These are phyloP conservation scores for Boletellus emodensis DNA, from an alignment of 768 basidiomycete species.

Conservation along the genomic window DNA sequence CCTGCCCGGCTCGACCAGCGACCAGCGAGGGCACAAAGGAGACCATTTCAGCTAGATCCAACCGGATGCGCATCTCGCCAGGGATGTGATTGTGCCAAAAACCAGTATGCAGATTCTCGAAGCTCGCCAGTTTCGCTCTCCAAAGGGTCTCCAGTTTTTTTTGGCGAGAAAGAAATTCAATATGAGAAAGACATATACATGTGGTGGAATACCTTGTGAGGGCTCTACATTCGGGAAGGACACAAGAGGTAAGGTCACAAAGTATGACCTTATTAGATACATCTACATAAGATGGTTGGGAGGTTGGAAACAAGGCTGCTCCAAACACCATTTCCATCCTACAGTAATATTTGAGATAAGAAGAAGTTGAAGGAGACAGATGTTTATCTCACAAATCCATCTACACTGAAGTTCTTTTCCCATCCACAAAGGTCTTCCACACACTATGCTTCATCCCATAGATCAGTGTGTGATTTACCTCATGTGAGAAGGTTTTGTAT, in stretches of 20 bases:
- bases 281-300: neutral
- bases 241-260: slow-evolving; percentile 3
- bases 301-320: slow-evolving; percentile 9
- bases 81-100: slow-evolving; percentile 33
- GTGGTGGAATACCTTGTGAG: accelerated
- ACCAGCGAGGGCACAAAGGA: slow-evolving; percentile 35
- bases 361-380: neutral
- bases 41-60: slow-evolving; percentile 32
- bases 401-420: slow-evolving; percentile 28
- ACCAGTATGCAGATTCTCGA: slow-evolving; percentile 15
- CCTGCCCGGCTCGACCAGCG: slow-evolving; percentile 16
- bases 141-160: neutral
- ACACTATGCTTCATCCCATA: slow-evolving; percentile 18
- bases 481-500: slow-evolving; percentile 28
- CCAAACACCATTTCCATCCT: slow-evolving; percentile 50
- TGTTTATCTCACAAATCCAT: slow-evolving; percentile 31
- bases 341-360: neutral
- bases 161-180: neutral
- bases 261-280: slow-evolving; percentile 12
- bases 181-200: neutral
- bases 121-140: neutral
- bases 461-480: slow-evolving; percentile 21
- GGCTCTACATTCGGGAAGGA: slow-evolving; percentile 16
- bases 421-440: slow-evolving; percentile 30
- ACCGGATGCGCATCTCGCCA: slow-evolving; percentile 32